Evolutionary conservation across 164 flowering plant species (phyloP).

Genomic region (Aristolochia contorta): DNA sequence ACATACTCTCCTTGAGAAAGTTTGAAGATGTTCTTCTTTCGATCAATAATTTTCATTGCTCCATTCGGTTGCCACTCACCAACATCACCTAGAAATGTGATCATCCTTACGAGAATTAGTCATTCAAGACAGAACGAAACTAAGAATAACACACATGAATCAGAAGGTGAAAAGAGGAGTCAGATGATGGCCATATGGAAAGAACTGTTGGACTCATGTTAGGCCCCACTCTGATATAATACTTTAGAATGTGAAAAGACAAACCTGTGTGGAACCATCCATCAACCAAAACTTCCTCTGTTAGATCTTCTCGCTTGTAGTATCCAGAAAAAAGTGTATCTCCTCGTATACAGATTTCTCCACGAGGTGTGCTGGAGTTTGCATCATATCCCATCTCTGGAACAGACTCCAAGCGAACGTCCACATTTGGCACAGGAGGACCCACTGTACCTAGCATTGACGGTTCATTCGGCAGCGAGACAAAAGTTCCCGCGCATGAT

Average conservation of each 20-base stretch:
- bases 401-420: constrained; percentile 84
- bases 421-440: constrained; percentile 88
- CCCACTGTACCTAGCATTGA: constrained; percentile 95
- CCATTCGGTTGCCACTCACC: constrained; percentile 99
- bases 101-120: not conserved
- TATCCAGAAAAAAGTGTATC: constrained; percentile 80
- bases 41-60: constrained; percentile 86
- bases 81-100: constrained; percentile 53
- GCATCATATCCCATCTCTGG: constrained; percentile 99
- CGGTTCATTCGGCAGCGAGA: constrained; percentile 63
- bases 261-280: constrained; percentile 99
- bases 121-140: not conserved
- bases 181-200: too few species aligned
- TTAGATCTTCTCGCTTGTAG: constrained; percentile 87
- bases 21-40: constrained; percentile 97
- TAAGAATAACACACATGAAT: not conserved
- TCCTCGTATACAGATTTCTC: constrained; percentile 85
- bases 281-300: constrained; percentile 73
- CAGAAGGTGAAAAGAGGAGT: too few species aligned
- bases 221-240: too few species aligned
- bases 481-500: constrained; percentile 94
- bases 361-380: constrained; percentile 67
- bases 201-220: too few species aligned
- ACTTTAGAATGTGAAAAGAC: not conserved
- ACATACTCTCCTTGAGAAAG: constrained; percentile 99